These are phyloP conservation scores for Pelargonium australe DNA, from an alignment of 441 rosid genomes.

Conservation along the genomic window DNA sequence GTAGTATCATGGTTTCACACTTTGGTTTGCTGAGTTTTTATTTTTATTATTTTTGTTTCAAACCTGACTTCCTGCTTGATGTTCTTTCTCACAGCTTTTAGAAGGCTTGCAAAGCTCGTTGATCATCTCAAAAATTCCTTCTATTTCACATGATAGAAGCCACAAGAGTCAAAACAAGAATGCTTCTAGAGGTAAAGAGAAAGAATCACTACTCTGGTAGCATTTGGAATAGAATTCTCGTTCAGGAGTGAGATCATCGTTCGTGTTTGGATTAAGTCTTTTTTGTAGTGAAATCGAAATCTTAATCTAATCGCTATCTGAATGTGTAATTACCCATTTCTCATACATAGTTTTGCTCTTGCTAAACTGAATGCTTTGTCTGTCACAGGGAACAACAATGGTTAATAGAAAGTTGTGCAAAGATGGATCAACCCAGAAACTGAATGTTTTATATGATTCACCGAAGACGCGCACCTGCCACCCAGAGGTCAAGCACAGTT, in stretches of 20 bases:
- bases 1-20: too few relatives aligned
- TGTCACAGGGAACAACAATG: slow-evolving; percentile 49
- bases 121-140: slow-evolving; percentile 74
- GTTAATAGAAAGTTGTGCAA: slow-evolving; percentile 23
- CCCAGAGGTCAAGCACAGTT: slow-evolving; percentile 20
- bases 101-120: slow-evolving; percentile 95
- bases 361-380: slow-evolving; percentile 16
- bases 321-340: too few relatives aligned
- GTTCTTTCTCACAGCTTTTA: slow-evolving; percentile 50
- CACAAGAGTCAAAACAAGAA: slow-evolving; percentile 51
- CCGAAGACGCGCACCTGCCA: not conserved
- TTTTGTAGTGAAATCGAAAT: not conserved
- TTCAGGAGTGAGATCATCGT: not conserved
- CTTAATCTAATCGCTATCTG: not conserved
- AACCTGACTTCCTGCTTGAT: slow-evolving; percentile 9
- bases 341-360: too few relatives aligned
- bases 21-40: not conserved
- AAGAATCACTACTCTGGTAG: too few relatives aligned
- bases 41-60: not conserved
- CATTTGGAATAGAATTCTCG: not conserved
- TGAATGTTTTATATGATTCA: slow-evolving; percentile 16
- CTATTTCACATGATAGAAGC: slow-evolving; percentile 58
- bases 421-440: slow-evolving; percentile 18
- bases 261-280: not conserved
- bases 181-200: slow-evolving; percentile 48